A percentile compares a stretch with the other conserved stretches of the same genome.
phyloP scores from a whole-genome alignment of 352 stramenopile genomes.

The Thalassiosira exigua region DNA sequence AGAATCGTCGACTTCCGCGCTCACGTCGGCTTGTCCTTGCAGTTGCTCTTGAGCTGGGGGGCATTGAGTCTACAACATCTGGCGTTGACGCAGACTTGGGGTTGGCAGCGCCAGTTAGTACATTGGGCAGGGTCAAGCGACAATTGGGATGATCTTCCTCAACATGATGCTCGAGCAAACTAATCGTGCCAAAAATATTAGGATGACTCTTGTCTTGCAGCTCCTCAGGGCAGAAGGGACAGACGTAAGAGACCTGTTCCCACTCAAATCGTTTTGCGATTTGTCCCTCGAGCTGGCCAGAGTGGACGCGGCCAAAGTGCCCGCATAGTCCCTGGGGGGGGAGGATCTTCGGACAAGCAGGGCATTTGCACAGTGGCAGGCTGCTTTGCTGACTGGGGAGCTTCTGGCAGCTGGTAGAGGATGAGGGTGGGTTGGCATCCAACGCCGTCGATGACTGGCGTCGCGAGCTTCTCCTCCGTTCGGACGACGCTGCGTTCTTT shows the following conservation, averaged over 20 bases:
- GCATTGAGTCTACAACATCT: background rate
- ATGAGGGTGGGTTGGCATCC: background rate
- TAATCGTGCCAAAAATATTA: conserved; percentile 20
- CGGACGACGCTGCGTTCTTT: background rate
- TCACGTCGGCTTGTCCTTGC: conserved; percentile 23
- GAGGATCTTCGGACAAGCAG: conserved; percentile 27
- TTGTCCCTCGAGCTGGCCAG: conserved; percentile 19
- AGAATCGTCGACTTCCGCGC: conserved; percentile 8
- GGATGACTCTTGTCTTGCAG: background rate
- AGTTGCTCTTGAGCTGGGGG: background rate
- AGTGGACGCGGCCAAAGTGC: conserved; percentile 43
- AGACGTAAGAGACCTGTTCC: conserved; percentile 27
- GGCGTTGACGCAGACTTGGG: background rate
- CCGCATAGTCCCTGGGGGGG: conserved; percentile 27
- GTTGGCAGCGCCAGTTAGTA: background rate
- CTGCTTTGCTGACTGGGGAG: conserved; percentile 9
- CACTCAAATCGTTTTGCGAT: conserved; percentile 19
- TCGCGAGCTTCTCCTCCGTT: conserved; percentile 2
- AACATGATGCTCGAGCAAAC: conserved; percentile 29
- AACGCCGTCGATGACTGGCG: background rate
- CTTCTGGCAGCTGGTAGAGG: conserved; percentile 13
- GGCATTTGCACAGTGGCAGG: conserved; percentile 44
- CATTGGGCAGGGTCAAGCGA: conserved; percentile 25
- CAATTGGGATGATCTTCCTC: conserved; percentile 8
- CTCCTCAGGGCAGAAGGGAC: conserved; percentile 34